Percentiles rank a stretch among this genome's conserved stretches.
Evolutionary conservation across 2,329 filamentous ascomycete species (phyloP).

Genomic region (Diplodia scrobiculata): DNA sequence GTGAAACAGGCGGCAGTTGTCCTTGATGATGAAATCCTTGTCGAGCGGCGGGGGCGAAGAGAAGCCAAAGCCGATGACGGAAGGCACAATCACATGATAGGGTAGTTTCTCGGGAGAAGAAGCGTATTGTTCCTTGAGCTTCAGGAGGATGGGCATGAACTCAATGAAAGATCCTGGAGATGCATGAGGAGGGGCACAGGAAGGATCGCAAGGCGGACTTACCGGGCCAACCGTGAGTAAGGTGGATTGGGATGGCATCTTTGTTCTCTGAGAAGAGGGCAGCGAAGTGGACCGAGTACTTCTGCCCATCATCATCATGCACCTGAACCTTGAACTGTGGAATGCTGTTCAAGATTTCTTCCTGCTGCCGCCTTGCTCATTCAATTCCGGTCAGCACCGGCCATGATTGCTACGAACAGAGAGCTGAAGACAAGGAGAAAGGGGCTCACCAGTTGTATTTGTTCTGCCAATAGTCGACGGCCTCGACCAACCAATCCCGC

Average conservation of each 20-base stretch:
- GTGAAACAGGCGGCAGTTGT: slow-evolving; percentile 53
- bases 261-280: slow-evolving; percentile 57
- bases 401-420: no score
- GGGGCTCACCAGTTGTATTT: slow-evolving; percentile 40
- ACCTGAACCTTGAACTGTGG: slow-evolving; percentile 54
- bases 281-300: slow-evolving; percentile 55
- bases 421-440: background rate
- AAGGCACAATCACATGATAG: slow-evolving; percentile 61
- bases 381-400: background rate
- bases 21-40: slow-evolving; percentile 47
- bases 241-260: slow-evolving; percentile 55
- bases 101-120: slow-evolving; percentile 50
- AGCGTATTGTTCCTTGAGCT: slow-evolving; percentile 54
- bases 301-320: slow-evolving; percentile 44
- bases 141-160: slow-evolving; percentile 56
- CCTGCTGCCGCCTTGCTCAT: slow-evolving; percentile 42
- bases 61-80: slow-evolving; percentile 58
- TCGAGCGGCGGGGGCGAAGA: slow-evolving; percentile 53
- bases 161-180: slow-evolving; percentile 50
- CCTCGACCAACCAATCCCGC: slow-evolving; percentile 37
- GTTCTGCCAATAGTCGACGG: slow-evolving; percentile 39
- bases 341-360: slow-evolving; percentile 52
- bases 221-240: slow-evolving; percentile 52
- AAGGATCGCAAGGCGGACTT: slow-evolving; percentile 48
- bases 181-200: slow-evolving; percentile 29